Base-by-base conservation (phyloP, 2,329 filamentous ascomycete genomes). In the Neofusicoccum umdonicola region DNA sequence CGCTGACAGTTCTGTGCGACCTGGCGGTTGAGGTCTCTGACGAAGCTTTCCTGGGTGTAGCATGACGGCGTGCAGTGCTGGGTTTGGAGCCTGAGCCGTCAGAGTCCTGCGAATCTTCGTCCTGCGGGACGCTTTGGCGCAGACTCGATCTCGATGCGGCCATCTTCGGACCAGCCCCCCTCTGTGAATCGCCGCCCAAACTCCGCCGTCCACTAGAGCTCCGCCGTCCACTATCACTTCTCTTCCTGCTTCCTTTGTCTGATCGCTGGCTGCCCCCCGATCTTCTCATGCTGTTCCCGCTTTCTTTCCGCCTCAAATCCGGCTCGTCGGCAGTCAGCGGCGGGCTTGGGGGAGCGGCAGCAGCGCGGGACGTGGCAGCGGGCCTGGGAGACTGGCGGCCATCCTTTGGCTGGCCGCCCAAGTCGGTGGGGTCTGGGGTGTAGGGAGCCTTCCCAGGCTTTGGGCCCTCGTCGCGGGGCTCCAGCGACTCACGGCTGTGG, bases 401-500 rank as follows among this genome's bases (percentile, higher is more conserved):
- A 69, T 76, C n/a, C 68, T 68, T 42, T 73, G 71, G 65, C 27
- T 73, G 72, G 19, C 71, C 69, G 42, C 75, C 76, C 39, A 77
- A 66, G 51, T 82, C 80, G 61, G 80, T 81, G 11, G 78, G 69
- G 45, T 81, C 78, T 12, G 80, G 79, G 5, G 75, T 70, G 71
- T 77, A 71, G 67, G 71, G 51, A n/a, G 51, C 27, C 12, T 54
- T 63, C 66, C 71, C 64, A 65, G 72, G 68, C 57, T 69, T 74
- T 27, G 72, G 68, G 60, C 73, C 75, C 15, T 78, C 75, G 41
- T 80, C 79, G 60, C 76, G 82, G 73, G 87, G 88, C 68, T 87
- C 84, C 62, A 97, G 86, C 50, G 88, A 87, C 79, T 97, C 94
- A 77, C 93, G 95, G 82, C 92, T 96, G 77, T 96, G 92, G 12